A percentile compares a stretch with the other conserved stretches of the same genome.
Conservation (phyloP, 139 green algal genomes). For the Picochlorum costavermella region DNA sequence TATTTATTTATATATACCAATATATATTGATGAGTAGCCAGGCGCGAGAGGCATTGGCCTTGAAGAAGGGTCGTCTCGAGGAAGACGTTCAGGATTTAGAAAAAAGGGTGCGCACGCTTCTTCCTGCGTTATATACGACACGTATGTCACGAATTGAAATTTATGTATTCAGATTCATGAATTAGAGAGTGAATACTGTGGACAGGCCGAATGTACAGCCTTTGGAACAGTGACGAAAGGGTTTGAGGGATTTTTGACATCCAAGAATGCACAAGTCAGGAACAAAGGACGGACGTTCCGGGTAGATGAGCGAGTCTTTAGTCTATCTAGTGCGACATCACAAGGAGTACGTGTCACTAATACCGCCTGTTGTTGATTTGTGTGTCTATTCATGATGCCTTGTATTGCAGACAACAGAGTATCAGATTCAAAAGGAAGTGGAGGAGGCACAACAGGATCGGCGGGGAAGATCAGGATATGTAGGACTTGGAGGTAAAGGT, state of each 20-base stretch:
- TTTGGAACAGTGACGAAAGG: slow-evolving; percentile 64
- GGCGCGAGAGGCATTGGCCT: not conserved
- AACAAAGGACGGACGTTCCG: slow-evolving; percentile 46
- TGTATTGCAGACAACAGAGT: not conserved
- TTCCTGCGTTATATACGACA: not conserved
- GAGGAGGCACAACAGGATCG: not conserved
- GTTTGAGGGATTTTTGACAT: slow-evolving; percentile 65
- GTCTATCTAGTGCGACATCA: slow-evolving; percentile 56
- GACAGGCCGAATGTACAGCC: slow-evolving; percentile 44
- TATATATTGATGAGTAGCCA: not conserved
- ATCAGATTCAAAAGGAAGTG: slow-evolving; percentile 2
- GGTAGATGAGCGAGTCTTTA: slow-evolving; percentile 62
- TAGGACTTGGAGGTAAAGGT: not conserved
- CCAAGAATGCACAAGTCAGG: slow-evolving; percentile 54
- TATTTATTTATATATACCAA: not conserved
- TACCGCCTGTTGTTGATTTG: not conserved
- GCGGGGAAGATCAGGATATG: not conserved
- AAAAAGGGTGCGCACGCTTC: not conserved
- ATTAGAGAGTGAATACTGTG: slow-evolving; percentile 51
- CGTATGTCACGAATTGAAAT: not conserved
- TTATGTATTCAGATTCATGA: slow-evolving; percentile 50
- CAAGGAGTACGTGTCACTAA: slow-evolving; percentile 32
- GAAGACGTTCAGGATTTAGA: not conserved
- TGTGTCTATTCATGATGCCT: not conserved
- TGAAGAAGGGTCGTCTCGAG: not conserved